Conservation (phyloP, 1,139 yeast genomes). For the Diutina sp. region DNA sequence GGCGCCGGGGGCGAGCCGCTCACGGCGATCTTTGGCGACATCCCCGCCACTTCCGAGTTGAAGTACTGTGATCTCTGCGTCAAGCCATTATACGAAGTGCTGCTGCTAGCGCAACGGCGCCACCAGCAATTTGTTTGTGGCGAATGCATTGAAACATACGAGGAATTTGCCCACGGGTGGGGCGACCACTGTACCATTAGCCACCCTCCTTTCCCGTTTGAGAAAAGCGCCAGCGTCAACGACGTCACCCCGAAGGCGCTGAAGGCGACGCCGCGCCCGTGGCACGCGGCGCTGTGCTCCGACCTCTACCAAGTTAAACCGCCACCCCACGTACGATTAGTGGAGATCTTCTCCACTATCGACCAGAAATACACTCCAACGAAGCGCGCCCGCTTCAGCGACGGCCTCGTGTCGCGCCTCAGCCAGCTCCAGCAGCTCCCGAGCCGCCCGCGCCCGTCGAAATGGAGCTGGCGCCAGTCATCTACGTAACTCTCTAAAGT, state of each 20-base stretch:
- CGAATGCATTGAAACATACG: slow-evolving; percentile 48
- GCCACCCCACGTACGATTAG: not conserved
- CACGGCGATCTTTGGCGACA: slow-evolving; percentile 27
- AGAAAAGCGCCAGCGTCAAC: slow-evolving; percentile 1
- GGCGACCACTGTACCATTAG: not conserved
- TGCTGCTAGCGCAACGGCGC: slow-evolving; percentile 7
- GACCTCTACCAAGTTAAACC: not conserved
- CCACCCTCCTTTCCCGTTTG: not conserved
- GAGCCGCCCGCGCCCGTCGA: not conserved
- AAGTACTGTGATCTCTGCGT: slow-evolving; percentile 57
- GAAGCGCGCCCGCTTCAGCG: not conserved
- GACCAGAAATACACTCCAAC: not conserved
- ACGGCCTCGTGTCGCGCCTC: not conserved
- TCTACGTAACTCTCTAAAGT: not conserved
- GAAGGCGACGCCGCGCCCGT: not conserved
- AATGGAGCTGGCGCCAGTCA: not conserved
- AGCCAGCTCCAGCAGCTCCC: not conserved
- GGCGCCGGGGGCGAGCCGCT: slow-evolving; percentile 13
- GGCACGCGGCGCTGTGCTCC: not conserved
- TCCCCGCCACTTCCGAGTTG: slow-evolving; percentile 28
- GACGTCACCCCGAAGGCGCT: not conserved
- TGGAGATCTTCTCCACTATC: not conserved
- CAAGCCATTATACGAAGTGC: slow-evolving; percentile 49
- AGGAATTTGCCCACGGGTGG: slow-evolving; percentile 31
- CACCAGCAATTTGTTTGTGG: slow-evolving; percentile 41